phyloP scores from a whole-genome alignment of 495 filamentous ascomycete species.

The Pseudoneurospora amorphoporcata region DNA sequence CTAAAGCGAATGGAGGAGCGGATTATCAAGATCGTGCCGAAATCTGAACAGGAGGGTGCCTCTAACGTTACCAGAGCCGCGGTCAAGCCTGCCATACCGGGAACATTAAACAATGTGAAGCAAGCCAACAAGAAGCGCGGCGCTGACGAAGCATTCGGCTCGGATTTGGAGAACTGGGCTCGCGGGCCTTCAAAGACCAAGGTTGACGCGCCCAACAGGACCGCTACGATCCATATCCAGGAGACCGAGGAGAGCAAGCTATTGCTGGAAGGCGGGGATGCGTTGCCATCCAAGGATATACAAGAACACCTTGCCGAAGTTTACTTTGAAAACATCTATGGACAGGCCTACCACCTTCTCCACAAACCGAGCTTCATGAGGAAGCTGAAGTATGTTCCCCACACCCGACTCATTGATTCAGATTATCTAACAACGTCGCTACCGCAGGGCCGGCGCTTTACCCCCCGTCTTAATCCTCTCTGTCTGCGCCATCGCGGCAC shows the following conservation, averaged over 20 bases:
- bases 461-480: constrained; percentile 85
- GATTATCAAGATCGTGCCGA: constrained; percentile 91
- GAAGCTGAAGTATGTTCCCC: constrained; percentile 50
- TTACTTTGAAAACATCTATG: constrained; percentile 94
- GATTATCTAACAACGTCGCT: constrained; percentile 15
- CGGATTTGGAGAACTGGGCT: constrained; percentile 76
- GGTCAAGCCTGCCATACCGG: constrained; percentile 69
- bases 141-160: constrained; percentile 81
- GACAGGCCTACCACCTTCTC: constrained; percentile 88
- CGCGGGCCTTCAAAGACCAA: constrained; percentile 41
- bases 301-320: constrained; percentile 92
- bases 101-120: constrained; percentile 39
- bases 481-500: constrained; percentile 84
- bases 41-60: constrained; percentile 54
- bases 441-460: constrained; percentile 37
- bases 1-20: constrained; percentile 94
- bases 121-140: constrained; percentile 62
- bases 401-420: background rate
- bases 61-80: constrained; percentile 56
- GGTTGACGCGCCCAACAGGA: constrained; percentile 36
- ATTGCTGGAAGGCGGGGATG: constrained; percentile 70
- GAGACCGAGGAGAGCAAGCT: constrained; percentile 64
- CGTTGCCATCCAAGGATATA: constrained; percentile 75
- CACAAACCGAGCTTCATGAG: constrained; percentile 97
- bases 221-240: constrained; percentile 47